These are phyloP conservation scores for Silene noctiflora DNA, from an alignment of 179 eudicot genomes.

Conservation along the genomic window DNA sequence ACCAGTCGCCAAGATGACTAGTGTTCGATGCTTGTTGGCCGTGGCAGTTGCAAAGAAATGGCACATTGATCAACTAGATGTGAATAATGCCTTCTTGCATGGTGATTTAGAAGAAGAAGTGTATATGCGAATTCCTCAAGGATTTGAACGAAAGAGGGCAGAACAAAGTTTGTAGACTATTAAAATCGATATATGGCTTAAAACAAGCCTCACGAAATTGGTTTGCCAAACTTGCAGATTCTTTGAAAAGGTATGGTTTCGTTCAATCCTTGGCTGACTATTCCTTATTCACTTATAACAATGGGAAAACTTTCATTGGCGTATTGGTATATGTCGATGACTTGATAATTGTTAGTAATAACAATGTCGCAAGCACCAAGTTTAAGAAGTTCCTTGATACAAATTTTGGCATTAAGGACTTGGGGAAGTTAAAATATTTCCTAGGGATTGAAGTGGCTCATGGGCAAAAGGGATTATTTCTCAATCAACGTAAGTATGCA, in stretches of 20 bases:
- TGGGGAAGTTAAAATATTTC: not conserved
- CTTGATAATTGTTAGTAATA: not conserved
- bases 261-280: no score
- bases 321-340: no score
- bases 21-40: no score
- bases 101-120: not conserved
- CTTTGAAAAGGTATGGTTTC: not conserved
- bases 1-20: no score
- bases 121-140: slow-evolving; percentile 1
- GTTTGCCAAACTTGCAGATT: slow-evolving; percentile 2
- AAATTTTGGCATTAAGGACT: not conserved
- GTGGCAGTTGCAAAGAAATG: no score
- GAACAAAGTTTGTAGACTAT: slow-evolving; percentile 1
- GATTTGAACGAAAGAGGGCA: slow-evolving; percentile 5
- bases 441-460: slow-evolving; percentile 5
- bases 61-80: no score
- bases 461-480: not conserved
- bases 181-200: slow-evolving; percentile 4
- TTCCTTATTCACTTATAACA: not conserved
- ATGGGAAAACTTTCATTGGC: not conserved
- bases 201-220: not conserved
- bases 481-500: not conserved
- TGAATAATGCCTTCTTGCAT: no score
- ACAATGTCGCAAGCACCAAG: slow-evolving; percentile 9
- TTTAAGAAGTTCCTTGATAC: slow-evolving; percentile 5